These are phyloP conservation scores for Claviceps monticola DNA, from an alignment of 2,329 filamentous ascomycete genomes.

Conservation along the genomic window DNA sequence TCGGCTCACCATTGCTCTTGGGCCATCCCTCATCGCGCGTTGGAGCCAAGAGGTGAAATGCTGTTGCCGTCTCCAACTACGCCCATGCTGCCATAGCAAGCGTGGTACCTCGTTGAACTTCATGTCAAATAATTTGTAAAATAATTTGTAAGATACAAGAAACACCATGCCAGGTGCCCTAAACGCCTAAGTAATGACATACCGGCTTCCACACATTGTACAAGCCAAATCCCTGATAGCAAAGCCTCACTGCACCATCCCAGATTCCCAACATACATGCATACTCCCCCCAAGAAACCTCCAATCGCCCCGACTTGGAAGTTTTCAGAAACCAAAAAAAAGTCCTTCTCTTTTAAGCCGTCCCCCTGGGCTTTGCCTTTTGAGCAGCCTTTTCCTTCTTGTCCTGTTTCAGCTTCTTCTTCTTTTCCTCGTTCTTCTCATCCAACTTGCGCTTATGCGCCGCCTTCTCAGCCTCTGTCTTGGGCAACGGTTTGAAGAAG, in stretches of 20 bases:
- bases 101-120: no score
- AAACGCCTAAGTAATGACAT: not conserved
- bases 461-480: constrained; percentile 75
- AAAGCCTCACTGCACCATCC: not conserved
- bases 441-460: constrained; percentile 86
- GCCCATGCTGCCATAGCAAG: no score
- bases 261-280: not conserved
- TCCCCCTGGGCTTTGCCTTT: constrained; percentile 72
- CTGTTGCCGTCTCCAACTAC: no score
- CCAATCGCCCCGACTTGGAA: no score
- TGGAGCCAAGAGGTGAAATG: no score
- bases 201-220: not conserved
- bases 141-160: no score
- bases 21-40: no score
- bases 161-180: not conserved
- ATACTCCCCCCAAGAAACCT: not conserved
- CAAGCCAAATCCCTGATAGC: not conserved
- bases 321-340: not conserved
- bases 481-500: constrained; percentile 89
- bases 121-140: no score
- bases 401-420: constrained; percentile 88
- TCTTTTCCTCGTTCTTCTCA: constrained; percentile 80
- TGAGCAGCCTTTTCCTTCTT: constrained; percentile 90
- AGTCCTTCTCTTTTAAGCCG: constrained; percentile 21
- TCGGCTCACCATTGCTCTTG: no score